Percentiles rank a stretch among this genome's conserved stretches.
phyloP scores from a whole-genome alignment of 1,139 yeast genomes.

The Diutina catenulata region DNA sequence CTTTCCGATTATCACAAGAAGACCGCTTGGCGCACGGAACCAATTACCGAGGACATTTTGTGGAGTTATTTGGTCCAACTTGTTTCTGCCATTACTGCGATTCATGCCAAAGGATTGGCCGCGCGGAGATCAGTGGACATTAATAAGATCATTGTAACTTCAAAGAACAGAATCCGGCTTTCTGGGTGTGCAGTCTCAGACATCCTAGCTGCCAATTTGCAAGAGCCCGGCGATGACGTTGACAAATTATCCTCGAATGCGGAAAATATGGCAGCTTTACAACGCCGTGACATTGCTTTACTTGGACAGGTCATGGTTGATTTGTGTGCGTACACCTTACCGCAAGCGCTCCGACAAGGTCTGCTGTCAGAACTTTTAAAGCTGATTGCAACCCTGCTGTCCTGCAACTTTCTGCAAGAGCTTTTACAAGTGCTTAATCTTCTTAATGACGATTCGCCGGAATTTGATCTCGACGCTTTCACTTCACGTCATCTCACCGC shows the following conservation, averaged over 20 bases:
- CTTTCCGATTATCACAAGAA: conserved; percentile 25
- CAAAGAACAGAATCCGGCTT: conserved; percentile 58
- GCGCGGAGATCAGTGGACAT: conserved; percentile 52
- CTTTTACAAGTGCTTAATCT: conserved; percentile 11
- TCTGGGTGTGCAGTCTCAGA: conserved; percentile 67
- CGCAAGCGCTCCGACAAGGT: conserved; percentile 14
- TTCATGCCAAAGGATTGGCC: conserved; percentile 53
- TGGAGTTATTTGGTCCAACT: conserved; percentile 76
- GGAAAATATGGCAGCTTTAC: conserved; percentile 18
- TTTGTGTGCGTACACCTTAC: conserved; percentile 35
- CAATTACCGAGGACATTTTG: conserved; percentile 50
- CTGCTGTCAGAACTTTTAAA: conserved; percentile 8
- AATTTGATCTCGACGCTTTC: conserved; percentile 9
- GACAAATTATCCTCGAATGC: conserved; percentile 16
- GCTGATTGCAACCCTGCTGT: conserved; percentile 12
- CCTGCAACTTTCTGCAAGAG: conserved; percentile 14
- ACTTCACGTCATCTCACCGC: conserved; percentile 19
- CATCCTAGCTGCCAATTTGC: conserved; percentile 29
- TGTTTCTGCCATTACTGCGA: conserved; percentile 47
- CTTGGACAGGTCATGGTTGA: conserved; percentile 52
- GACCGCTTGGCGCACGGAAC: conserved; percentile 23
- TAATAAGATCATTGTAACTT: conserved; percentile 61
- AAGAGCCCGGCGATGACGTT: conserved; percentile 11
- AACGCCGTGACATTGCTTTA: conserved; percentile 39
- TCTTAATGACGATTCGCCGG: conserved; percentile 7